Evolutionary conservation across 169 alveolate genomes (phyloP).

Genomic region (Babesia divergens): DNA sequence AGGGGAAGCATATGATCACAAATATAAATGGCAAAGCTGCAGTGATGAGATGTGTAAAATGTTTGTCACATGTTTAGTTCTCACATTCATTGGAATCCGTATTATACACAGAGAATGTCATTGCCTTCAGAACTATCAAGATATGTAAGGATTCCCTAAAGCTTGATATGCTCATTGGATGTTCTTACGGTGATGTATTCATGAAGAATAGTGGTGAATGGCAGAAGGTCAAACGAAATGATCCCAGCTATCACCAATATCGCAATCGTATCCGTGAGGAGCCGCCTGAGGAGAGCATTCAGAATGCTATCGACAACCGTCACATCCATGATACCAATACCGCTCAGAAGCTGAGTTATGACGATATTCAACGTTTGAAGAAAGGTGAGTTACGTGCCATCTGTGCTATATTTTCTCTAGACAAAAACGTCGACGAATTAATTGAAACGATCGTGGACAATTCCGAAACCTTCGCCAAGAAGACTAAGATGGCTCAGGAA

Average conservation of each 20-base stretch:
- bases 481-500: conserved; percentile 44
- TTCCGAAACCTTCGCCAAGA: conserved; percentile 55
- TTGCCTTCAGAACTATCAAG: conserved; percentile 15
- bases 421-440: conserved; percentile 17
- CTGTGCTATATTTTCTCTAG: not conserved
- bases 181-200: conserved; percentile 49
- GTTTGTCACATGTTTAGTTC: not conserved
- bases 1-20: not conserved
- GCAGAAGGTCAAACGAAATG: conserved; percentile 38
- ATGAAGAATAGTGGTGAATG: conserved; percentile 31
- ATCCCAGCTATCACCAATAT: conserved; percentile 24
- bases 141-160: conserved; percentile 53
- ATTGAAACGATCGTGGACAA: conserved; percentile 45
- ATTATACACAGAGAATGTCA: not conserved
- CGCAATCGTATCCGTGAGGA: conserved; percentile 24
- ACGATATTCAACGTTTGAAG: conserved; percentile 36
- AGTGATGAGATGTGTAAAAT: too few species aligned
- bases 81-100: not conserved
- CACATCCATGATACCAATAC: conserved; percentile 22
- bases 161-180: conserved; percentile 29
- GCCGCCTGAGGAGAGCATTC: not conserved
- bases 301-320: conserved; percentile 25
- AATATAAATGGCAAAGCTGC: not conserved
- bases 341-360: conserved; percentile 50
- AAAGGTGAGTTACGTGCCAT: conserved; percentile 1